Evolutionary conservation across 2,329 filamentous ascomycete species (phyloP).

Genomic region (Penicillium janthinellum): DNA sequence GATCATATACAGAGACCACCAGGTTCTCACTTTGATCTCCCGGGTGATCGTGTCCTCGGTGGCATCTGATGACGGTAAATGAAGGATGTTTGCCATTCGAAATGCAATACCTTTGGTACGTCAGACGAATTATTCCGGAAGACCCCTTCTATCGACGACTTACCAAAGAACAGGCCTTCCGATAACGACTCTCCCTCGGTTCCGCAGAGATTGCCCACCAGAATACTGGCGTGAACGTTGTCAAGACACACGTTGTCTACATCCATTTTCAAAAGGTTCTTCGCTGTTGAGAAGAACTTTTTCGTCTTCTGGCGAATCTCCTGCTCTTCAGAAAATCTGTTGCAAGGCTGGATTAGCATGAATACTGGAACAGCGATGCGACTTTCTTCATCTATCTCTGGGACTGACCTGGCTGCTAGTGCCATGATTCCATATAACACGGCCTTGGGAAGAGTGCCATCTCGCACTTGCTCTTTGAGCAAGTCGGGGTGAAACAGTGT

Average conservation of each 20-base stretch:
- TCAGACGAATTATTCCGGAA: background rate
- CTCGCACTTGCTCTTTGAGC: background rate
- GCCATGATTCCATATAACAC: background rate
- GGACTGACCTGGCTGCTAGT: background rate
- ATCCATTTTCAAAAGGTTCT: background rate
- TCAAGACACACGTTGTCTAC: background rate
- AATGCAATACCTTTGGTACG: conserved; percentile 1
- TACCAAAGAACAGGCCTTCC: background rate
- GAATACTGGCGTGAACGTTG: background rate
- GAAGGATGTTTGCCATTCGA: conserved; percentile 9
- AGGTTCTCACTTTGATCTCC: conserved; percentile 32
- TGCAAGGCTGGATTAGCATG: no score
- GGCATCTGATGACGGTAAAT: background rate
- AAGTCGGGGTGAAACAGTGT: background rate
- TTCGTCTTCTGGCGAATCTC: background rate
- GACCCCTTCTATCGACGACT: background rate
- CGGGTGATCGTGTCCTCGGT: conserved; percentile 18
- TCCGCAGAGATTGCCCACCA: background rate
- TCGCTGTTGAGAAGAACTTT: background rate
- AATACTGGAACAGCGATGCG: background rate
- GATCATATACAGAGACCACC: conserved; percentile 38
- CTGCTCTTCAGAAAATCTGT: background rate
- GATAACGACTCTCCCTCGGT: background rate
- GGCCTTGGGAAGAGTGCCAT: background rate
- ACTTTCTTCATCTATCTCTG: background rate